Evolutionary conservation across 176 grass and related monocot species (phyloP).

Genomic region (Themeda triandra): DNA sequence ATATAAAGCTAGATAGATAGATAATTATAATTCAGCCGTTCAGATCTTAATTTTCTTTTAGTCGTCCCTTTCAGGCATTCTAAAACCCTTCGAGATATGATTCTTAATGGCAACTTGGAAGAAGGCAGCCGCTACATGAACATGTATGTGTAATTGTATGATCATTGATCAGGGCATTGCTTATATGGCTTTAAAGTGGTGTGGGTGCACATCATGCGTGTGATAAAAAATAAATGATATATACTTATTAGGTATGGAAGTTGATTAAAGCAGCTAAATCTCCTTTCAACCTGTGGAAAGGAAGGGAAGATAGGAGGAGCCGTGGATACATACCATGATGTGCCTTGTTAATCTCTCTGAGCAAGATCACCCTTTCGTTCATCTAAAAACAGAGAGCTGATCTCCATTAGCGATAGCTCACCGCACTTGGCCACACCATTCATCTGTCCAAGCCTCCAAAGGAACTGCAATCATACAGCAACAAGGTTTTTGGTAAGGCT

Average conservation of each 20-base stretch:
- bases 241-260: constrained; percentile 17
- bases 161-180: constrained; percentile 3
- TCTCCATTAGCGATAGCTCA: neutral
- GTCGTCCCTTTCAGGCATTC: constrained; percentile 20
- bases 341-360: neutral
- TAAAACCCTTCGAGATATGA: constrained; percentile 25
- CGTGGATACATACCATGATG: neutral
- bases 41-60: neutral
- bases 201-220: neutral
- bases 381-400: neutral
- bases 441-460: neutral
- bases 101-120: constrained; percentile 32
- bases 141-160: constrained; percentile 8
- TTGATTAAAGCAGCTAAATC: constrained; percentile 15
- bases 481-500: neutral
- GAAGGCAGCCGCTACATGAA: constrained; percentile 3
- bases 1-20: constrained; percentile 18
- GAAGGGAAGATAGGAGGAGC: neutral
- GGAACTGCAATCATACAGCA: neutral
- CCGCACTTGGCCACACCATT: neutral
- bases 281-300: neutral
- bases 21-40: constrained; percentile 1
- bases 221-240: constrained; percentile 3
- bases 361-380: neutral
- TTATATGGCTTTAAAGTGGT: constrained; percentile 21